These are phyloP conservation scores for Colletotrichum aenigma DNA, from an alignment of 2,329 filamentous ascomycete genomes.

Conservation along the genomic window DNA sequence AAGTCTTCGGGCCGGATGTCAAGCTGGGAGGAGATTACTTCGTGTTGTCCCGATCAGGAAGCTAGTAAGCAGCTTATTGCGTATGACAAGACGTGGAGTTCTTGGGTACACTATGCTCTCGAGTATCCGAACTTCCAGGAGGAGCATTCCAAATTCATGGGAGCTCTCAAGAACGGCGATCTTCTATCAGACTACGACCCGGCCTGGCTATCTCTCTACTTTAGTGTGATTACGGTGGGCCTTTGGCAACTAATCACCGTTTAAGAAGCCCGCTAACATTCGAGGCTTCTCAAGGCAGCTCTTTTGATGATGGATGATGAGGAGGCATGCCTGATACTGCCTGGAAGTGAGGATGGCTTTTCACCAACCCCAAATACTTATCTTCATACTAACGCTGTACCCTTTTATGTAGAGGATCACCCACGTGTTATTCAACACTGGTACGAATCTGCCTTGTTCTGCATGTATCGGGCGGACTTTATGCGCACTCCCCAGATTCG, in stretches of 20 bases:
- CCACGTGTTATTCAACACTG: background rate
- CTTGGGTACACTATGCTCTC: slow-evolving; percentile 24
- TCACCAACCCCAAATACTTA: background rate
- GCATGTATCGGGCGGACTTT: slow-evolving; percentile 18
- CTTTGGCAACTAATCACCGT: background rate
- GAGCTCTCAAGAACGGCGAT: background rate
- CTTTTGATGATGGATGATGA: slow-evolving; percentile 7
- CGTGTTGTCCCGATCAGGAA: slow-evolving; percentile 27
- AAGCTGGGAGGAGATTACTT: background rate
- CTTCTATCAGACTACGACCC: background rate
- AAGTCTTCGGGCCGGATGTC: background rate
- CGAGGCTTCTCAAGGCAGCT: background rate
- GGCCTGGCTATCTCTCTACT: slow-evolving; percentile 23
- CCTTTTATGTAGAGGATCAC: background rate
- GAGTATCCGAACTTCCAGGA: slow-evolving; percentile 20
- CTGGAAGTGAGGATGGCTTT: background rate
- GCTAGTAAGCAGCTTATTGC: slow-evolving; percentile 2
- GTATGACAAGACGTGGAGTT: slow-evolving; percentile 20
- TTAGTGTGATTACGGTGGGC: slow-evolving; percentile 19
- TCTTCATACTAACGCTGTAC: background rate
- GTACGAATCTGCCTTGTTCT: slow-evolving; percentile 22
- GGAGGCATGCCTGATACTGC: background rate
- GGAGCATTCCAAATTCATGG: slow-evolving; percentile 10
- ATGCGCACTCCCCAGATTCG: slow-evolving; percentile 8
- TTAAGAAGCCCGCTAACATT: background rate